A percentile compares a stretch with the other conserved stretches of the same genome.
phyloP scores from a whole-genome alignment of 2,329 filamentous ascomycete species.

The Phaeosphaeria sp. region DNA sequence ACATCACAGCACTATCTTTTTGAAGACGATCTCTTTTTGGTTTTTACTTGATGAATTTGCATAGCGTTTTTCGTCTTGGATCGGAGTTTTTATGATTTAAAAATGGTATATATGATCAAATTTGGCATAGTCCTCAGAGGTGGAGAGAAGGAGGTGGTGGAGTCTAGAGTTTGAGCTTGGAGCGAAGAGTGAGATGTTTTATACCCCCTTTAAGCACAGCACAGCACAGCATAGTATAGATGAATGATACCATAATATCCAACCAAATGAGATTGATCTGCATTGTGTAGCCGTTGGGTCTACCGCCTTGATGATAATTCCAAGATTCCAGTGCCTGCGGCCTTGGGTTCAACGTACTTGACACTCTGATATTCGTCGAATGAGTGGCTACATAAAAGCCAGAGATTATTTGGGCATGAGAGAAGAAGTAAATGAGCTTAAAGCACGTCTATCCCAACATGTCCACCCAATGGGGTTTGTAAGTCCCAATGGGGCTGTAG shows the following conservation, averaged over 20 bases:
- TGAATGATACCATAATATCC: not conserved
- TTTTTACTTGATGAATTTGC: not conserved
- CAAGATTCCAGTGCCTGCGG: too few species aligned
- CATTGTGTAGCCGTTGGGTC: too few species aligned
- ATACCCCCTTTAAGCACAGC: not conserved
- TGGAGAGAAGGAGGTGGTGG: not conserved
- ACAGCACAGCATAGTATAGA: not conserved
- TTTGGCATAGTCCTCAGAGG: not conserved
- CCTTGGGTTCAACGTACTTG: too few species aligned
- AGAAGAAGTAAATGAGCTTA: not conserved
- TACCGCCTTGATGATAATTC: too few species aligned
- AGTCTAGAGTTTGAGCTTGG: not conserved
- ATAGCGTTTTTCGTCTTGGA: not conserved
- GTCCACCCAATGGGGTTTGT: conserved; percentile 1
- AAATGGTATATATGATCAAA: not conserved
- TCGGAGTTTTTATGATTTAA: not conserved
- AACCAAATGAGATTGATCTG: too few species aligned
- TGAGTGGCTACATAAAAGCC: too few species aligned
- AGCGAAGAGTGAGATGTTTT: not conserved
- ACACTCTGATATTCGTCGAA: too few species aligned
- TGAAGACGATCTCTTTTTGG: not conserved
- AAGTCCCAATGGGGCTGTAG: not conserved
- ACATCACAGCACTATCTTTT: not conserved
- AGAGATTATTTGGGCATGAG: too few species aligned
- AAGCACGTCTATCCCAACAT: not conserved